A percentile compares a stretch with the other conserved stretches of the same genome.
These are phyloP conservation scores for Pichia cabralensis DNA, from an alignment of 805 yeast genomes.

Conservation along the genomic window DNA sequence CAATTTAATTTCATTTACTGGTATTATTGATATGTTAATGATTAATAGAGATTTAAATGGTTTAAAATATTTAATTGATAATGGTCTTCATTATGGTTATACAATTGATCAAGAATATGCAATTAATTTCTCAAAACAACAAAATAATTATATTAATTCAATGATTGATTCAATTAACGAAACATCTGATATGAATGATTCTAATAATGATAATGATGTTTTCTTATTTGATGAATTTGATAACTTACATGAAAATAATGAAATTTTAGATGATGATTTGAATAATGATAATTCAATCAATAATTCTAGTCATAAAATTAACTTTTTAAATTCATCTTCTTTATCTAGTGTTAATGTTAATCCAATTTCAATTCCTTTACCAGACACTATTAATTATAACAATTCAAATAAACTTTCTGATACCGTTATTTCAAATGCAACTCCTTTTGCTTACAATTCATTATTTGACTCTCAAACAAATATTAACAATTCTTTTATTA, in stretches of 20 bases:
- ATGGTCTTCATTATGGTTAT: slow-evolving; percentile 28
- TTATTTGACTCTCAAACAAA: slow-evolving; percentile 9
- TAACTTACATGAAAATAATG: slow-evolving; percentile 3
- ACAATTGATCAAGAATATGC: slow-evolving; percentile 37
- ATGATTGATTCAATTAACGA: slow-evolving; percentile 5
- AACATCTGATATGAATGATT: slow-evolving; percentile 4
- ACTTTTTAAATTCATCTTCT: no score
- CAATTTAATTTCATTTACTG: slow-evolving; percentile 32
- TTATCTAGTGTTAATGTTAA: slow-evolving; percentile 7
- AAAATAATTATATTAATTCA: slow-evolving; percentile 8
- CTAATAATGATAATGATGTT: slow-evolving; percentile 8
- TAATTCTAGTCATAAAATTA: background rate
- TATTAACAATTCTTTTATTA: slow-evolving; percentile 6
- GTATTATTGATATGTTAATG: slow-evolving; percentile 32
- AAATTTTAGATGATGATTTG: slow-evolving; percentile 7
- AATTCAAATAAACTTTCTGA: slow-evolving; percentile 1
- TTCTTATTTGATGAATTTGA: background rate
- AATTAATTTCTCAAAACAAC: slow-evolving; percentile 15
- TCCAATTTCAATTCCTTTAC: slow-evolving; percentile 11
- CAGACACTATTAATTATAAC: no score
- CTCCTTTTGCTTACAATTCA: slow-evolving; percentile 9
- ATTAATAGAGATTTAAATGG: slow-evolving; percentile 32
- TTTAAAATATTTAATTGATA: slow-evolving; percentile 18
- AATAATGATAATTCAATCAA: slow-evolving; percentile 1
- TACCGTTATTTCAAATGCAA: slow-evolving; percentile 7